phyloP scores from a whole-genome alignment of 305 asterid genomes.

The Rubia occidens region DNA sequence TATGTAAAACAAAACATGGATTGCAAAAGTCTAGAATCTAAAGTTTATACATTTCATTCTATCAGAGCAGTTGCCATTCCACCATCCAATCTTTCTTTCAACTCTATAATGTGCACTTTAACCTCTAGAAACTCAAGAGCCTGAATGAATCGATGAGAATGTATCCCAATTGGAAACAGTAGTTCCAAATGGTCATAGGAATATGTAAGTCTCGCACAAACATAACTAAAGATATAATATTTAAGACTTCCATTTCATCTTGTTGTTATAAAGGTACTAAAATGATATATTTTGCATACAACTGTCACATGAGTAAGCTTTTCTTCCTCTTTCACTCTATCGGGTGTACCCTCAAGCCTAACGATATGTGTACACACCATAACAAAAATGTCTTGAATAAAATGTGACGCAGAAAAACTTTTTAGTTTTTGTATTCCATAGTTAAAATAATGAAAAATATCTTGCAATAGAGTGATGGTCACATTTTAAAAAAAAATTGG shows the following conservation, averaged over 20 bases:
- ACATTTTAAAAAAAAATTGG: too few species aligned
- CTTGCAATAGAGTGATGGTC: too few species aligned
- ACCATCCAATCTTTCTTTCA: constrained; percentile 84
- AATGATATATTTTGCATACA: constrained; percentile 25
- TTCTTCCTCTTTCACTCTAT: constrained; percentile 92
- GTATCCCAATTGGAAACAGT: constrained; percentile 94
- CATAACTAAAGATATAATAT: neutral
- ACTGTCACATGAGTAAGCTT: constrained; percentile 88
- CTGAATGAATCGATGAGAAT: constrained; percentile 72
- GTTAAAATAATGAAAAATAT: too few species aligned
- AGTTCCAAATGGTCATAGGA: constrained; percentile 24
- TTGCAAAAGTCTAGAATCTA: too few species aligned
- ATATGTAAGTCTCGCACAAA: neutral
- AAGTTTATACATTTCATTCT: neutral
- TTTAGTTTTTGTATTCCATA: too few species aligned
- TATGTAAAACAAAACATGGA: too few species aligned
- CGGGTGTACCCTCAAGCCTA: constrained; percentile 93
- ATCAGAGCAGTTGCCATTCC: constrained; percentile 39
- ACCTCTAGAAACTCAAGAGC: constrained; percentile 73
- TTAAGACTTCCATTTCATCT: neutral
- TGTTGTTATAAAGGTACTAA: neutral
- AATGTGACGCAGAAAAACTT: too few species aligned
- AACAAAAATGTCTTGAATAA: constrained; percentile 52
- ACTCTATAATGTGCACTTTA: constrained; percentile 56
- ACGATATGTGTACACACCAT: constrained; percentile 89